phyloP scores from a whole-genome alignment of 805 yeast species.

The Wickerhamomyces queroliae region DNA sequence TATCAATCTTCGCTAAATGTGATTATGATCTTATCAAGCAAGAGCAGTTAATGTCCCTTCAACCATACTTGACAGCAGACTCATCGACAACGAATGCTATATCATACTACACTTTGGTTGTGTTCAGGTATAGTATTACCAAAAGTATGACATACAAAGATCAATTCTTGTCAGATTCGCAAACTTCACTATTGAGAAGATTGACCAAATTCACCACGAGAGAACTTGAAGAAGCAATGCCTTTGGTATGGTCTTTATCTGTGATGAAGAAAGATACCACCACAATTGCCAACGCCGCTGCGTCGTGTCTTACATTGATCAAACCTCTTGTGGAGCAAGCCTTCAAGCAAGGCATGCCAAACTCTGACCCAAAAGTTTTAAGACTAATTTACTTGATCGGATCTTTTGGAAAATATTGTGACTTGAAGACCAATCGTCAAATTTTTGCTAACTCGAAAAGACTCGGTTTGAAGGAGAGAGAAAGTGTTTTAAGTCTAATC shows the following conservation, averaged over 20 bases:
- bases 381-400: constrained; percentile 63
- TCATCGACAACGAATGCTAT: constrained; percentile 31
- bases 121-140: constrained; percentile 46
- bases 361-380: constrained; percentile 40
- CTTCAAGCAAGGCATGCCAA: constrained; percentile 19
- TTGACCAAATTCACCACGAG: constrained; percentile 53
- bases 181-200: constrained; percentile 43
- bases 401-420: constrained; percentile 63
- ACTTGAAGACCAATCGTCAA: constrained; percentile 41
- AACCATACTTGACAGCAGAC: constrained; percentile 56
- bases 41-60: constrained; percentile 60
- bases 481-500: constrained; percentile 51
- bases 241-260: constrained; percentile 57
- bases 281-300: constrained; percentile 55
- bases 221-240: constrained; percentile 72
- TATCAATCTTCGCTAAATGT: constrained; percentile 52
- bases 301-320: constrained; percentile 50
- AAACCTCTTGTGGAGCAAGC: constrained; percentile 36
- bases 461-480: constrained; percentile 41
- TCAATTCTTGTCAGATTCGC: constrained; percentile 43
- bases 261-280: constrained; percentile 36
- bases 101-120: constrained; percentile 45
- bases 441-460: constrained; percentile 31
- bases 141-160: constrained; percentile 39
- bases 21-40: constrained; percentile 51